Conservation (phyloP, 2,329 filamentous ascomycete genomes). For the Ceratocystis harringtonii region DNA sequence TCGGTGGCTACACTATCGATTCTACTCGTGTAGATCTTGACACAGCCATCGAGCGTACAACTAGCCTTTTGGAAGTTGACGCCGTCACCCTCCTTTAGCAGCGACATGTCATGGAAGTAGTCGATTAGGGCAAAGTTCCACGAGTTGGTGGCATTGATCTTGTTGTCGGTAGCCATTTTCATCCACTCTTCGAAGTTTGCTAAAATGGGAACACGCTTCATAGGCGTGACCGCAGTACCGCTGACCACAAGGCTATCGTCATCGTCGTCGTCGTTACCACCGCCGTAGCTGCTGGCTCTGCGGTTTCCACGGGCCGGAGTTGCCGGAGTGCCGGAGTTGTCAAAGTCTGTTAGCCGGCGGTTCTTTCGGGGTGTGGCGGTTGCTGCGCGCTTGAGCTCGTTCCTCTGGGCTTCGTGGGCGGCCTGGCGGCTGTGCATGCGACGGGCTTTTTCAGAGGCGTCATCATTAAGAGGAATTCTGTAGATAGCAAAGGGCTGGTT, state of each 20-base stretch:
- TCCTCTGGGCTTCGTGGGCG: constrained; percentile 78
- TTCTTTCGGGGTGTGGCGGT: constrained; percentile 54
- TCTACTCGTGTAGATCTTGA: constrained; percentile 97
- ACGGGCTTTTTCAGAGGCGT: constrained; percentile 78
- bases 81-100: constrained; percentile 87
- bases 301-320: constrained; percentile 36
- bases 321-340: constrained; percentile 40
- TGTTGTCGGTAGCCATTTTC: constrained; percentile 99
- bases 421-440: constrained; percentile 78
- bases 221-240: constrained; percentile 70
- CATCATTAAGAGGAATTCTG: constrained; percentile 81
- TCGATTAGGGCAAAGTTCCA: constrained; percentile 99
- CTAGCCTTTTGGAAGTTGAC: constrained; percentile 99
- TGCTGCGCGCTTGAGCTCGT: constrained; percentile 67
- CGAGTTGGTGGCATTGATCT: constrained; percentile 94
- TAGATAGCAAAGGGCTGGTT: neutral
- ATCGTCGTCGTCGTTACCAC: constrained; percentile 29
- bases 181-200: constrained; percentile 99
- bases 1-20: constrained; percentile 97
- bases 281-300: constrained; percentile 23
- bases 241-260: constrained; percentile 51
- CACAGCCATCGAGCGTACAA: constrained; percentile 91
- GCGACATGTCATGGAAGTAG: constrained; percentile 98
- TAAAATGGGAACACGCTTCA: constrained; percentile 88
- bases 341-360: constrained; percentile 42